Base-by-base conservation (phyloP, 352 stramenopile species). In the Pythium utonaiense region DNA sequence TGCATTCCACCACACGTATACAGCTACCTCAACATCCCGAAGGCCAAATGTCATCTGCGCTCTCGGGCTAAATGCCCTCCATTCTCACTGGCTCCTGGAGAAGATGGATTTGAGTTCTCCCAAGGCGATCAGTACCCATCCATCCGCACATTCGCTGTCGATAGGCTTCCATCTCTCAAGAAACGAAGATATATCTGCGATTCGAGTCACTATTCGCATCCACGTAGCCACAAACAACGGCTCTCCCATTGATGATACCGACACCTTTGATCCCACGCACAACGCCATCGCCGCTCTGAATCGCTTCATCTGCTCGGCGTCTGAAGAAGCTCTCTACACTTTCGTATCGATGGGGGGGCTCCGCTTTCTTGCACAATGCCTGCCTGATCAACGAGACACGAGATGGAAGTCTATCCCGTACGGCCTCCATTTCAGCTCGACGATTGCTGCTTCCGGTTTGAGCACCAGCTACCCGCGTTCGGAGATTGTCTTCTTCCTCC, bases 131-230 rank as follows among this genome's bases (percentile, higher is more conserved):
- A 25, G 14, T 13, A 45, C 13, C 5, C 17, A 34, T 47, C 14
- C 17, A 17, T 16, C 6, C 10, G 42, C 45, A 6, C 31, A 33
- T 19, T 60, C 60, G 10, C 7, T 67, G 16, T 67, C 60, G 0
- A 28, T 67, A 4, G 60, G 60, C 25, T 67, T 28, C 60, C 30
- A 56, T 13, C 12, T 67, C 2, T 52, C 41, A 2, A 50, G n/a
- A 28, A 57, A 67, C 27, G 27, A 51, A 27, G 48, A 67, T 13
- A 57, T 56, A 17, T 14, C 44, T 28, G 19, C 60, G 6, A 52
- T 67, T 17, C 60, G 60, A 28, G 56, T 67, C 45, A 61, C 51
- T 10, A 52, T 67, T 40, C 45, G 60, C 21, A 31, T 67, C 21
- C 60, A 67, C 21, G 36, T 24, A 24, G 9, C 5, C 13, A 12